phyloP scores from a whole-genome alignment of 164 flowering plant genomes.

The Nymphaea colorata region DNA sequence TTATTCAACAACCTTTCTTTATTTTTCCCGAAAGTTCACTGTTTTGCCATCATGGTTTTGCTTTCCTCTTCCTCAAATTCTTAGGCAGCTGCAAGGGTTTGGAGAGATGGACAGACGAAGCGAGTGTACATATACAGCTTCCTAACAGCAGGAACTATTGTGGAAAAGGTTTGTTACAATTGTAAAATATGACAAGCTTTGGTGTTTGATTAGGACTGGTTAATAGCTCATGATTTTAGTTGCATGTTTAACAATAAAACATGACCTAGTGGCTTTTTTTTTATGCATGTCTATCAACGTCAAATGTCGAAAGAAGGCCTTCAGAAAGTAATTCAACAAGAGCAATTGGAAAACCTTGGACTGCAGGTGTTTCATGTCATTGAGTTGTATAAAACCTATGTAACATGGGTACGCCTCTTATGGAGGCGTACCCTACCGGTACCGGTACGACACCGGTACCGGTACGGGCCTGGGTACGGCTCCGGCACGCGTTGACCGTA shows the following conservation, averaged over 20 bases:
- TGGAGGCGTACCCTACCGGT: too few relatives aligned
- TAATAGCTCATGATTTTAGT: neutral
- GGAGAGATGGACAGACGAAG: slow-evolving; percentile 99
- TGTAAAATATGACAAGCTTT: too few relatives aligned
- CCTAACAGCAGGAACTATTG: slow-evolving; percentile 93
- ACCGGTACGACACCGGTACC: too few relatives aligned
- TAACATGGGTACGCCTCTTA: too few relatives aligned
- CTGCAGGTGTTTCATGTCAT: slow-evolving; percentile 25
- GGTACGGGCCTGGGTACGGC: too few relatives aligned
- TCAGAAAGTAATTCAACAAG: slow-evolving; percentile 93
- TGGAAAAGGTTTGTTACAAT: slow-evolving; percentile 65
- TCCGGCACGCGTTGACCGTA: too few relatives aligned
- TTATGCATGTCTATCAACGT: slow-evolving; percentile 83
- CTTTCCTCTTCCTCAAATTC: slow-evolving; percentile 3
- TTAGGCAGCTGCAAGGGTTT: slow-evolving; percentile 98
- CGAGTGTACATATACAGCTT: slow-evolving; percentile 95
- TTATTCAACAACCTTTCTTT: neutral
- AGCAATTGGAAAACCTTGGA: slow-evolving; percentile 35
- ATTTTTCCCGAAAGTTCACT: slow-evolving; percentile 1
- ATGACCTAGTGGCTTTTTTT: neutral
- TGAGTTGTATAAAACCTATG: neutral
- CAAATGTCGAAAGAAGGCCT: slow-evolving; percentile 99
- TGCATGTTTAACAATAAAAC: too few relatives aligned
- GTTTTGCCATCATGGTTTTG: neutral
- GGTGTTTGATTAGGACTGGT: too few relatives aligned